Base-by-base conservation (phyloP, 2,329 filamentous ascomycete species). In the Sporothrix pallida region DNA sequence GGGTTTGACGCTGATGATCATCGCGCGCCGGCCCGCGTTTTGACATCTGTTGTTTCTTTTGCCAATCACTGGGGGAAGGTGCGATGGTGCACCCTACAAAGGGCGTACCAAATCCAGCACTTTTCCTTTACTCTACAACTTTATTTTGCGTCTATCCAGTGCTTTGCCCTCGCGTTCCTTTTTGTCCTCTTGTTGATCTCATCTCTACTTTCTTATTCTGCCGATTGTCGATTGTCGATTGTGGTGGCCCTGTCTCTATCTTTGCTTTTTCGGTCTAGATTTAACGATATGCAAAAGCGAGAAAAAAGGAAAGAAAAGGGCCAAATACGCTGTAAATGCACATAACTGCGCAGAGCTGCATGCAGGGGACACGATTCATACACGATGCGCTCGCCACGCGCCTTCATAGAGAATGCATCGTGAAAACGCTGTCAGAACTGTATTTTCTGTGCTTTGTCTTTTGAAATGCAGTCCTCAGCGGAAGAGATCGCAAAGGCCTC, bases 1-100 rank as follows among this genome's bases (percentile, higher is more conserved):
- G 12, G 42, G 42, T 23, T 48, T 67, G 62, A 48, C 20, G 48
- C n/a, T 37, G 42, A n/a, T 26, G 62, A 67, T 67, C 62, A 12
- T 26, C 20, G n/a, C 62, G 62, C 62, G 42, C 20, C 62, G 62
- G 62, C 42, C 62, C 62, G 62, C 42, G 60, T 20, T 67, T 46
- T 26, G 31, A 5, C 31, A 37, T 37, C 31, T 37, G 31, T 67
- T 20, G 20, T 67, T 48, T 48, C 15, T 67, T 67, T 67, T 67
- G 62, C 15, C 42, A 67, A 67, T 48, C 62, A 48, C 17, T 20
- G 12, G 15, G 20, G 52, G 52, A 56, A 56, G 52, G 52, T 56
- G 52, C 52, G 20, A 56, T 23, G 9, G 52, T 3, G n/a, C 37
- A 46, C 6, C 10, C 12, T 46, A 37, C 31, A 37, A 37, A 37